These are phyloP conservation scores for Esteya vermicola DNA, from an alignment of 2,329 filamentous ascomycete genomes.

Conservation along the genomic window DNA sequence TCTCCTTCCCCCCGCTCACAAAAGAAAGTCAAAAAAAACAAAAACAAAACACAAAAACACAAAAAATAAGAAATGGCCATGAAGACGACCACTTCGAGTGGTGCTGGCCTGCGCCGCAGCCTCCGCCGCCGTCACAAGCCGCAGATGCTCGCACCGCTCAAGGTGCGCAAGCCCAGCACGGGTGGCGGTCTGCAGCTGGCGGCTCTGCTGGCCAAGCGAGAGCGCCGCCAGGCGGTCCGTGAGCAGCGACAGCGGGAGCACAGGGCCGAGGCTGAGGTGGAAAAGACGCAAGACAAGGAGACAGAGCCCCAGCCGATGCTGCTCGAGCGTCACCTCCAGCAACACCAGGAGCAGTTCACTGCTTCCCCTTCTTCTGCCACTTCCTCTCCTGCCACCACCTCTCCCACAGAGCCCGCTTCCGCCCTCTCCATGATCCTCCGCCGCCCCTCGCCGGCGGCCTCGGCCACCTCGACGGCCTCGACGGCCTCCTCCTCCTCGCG, in stretches of 20 bases:
- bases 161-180: slow-evolving; percentile 1
- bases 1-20: too few species aligned
- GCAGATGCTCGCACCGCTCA: background rate
- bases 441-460: too few species aligned
- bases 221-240: background rate
- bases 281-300: background rate
- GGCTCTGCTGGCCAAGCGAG: background rate
- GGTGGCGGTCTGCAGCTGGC: background rate
- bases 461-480: background rate
- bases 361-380: too few species aligned
- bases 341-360: background rate
- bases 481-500: background rate
- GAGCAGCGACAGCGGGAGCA: background rate
- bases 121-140: slow-evolving; percentile 2
- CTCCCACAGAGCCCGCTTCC: too few species aligned
- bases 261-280: too few species aligned
- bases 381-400: too few species aligned
- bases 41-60: background rate
- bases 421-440: too few species aligned
- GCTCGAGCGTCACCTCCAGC: background rate
- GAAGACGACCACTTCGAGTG: slow-evolving; percentile 4
- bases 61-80: slow-evolving; percentile 2
- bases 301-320: background rate
- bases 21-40: background rate
- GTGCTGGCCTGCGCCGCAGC: slow-evolving; percentile 2